Conservation (phyloP, 441 rosid species). For the Populus tomentosa region DNA sequence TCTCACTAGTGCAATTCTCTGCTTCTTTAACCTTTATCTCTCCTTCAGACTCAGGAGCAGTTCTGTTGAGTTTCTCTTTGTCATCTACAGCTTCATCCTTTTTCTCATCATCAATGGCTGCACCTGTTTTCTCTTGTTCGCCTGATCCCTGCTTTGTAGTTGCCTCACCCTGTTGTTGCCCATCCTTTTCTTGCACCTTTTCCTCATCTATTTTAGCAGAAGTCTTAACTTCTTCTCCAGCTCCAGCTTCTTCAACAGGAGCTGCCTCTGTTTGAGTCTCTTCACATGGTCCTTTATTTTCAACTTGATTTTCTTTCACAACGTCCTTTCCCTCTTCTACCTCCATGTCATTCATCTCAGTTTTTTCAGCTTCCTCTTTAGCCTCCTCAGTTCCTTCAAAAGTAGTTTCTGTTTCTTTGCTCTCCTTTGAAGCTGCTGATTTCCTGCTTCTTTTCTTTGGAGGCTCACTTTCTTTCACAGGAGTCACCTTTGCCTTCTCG, state of each 20-base stretch:
- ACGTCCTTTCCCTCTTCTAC: not conserved
- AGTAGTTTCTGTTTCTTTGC: slow-evolving; percentile 25
- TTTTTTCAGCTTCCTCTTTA: slow-evolving; percentile 36
- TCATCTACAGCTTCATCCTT: slow-evolving; percentile 13
- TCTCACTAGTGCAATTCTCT: slow-evolving; percentile 16
- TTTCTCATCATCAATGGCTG: slow-evolving; percentile 10
- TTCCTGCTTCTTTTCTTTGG: slow-evolving; percentile 64
- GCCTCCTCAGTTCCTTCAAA: slow-evolving; percentile 28
- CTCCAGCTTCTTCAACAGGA: slow-evolving; percentile 21
- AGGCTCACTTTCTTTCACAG: slow-evolving; percentile 44
- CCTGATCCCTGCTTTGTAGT: slow-evolving; percentile 16
- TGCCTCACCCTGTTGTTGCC: slow-evolving; percentile 19
- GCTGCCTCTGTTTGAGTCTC: slow-evolving; percentile 23
- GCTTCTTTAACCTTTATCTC: slow-evolving; percentile 26
- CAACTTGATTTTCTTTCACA: slow-evolving; percentile 19
- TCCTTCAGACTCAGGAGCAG: slow-evolving; percentile 22
- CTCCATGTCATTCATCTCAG: slow-evolving; percentile 19
- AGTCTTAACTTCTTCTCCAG: slow-evolving; percentile 10
- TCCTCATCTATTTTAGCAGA: slow-evolving; percentile 20
- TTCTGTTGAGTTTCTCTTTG: slow-evolving; percentile 18
- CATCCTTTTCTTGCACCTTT: slow-evolving; percentile 20
- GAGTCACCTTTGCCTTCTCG: slow-evolving; percentile 61
- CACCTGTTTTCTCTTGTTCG: slow-evolving; percentile 15
- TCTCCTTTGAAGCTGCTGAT: slow-evolving; percentile 41
- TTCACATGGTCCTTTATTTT: slow-evolving; percentile 21